These are phyloP conservation scores for Amphibolis antarctica DNA, from an alignment of 106 monocot species.

Conservation along the genomic window DNA sequence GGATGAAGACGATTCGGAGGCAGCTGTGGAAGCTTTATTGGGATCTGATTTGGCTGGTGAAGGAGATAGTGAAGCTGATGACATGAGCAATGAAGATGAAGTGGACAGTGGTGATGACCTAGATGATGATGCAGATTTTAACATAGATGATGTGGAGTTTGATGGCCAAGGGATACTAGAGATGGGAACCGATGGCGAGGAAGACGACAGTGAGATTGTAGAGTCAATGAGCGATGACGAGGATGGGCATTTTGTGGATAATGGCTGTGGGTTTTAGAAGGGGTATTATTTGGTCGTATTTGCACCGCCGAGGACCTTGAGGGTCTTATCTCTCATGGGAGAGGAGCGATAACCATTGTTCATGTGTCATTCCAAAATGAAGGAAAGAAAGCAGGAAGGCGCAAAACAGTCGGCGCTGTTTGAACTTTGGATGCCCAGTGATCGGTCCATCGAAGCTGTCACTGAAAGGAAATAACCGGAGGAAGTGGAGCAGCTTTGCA, in stretches of 20 bases:
- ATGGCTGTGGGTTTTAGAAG: slow-evolving; percentile 11
- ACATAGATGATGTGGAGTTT: slow-evolving; percentile 35
- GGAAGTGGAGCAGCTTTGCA: neutral
- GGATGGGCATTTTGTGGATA: slow-evolving; percentile 34
- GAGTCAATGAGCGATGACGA: slow-evolving; percentile 64
- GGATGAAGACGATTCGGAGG: slow-evolving; percentile 49
- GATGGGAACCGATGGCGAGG: slow-evolving; percentile 55
- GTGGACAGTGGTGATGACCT: slow-evolving; percentile 43
- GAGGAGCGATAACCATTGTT: too few species aligned
- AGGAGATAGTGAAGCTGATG: slow-evolving; percentile 39
- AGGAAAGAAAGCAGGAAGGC: too few species aligned
- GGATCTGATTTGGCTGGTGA: slow-evolving; percentile 34
- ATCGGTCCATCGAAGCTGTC: neutral
- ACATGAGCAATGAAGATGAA: slow-evolving; percentile 43
- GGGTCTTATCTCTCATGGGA: too few species aligned
- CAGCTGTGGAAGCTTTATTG: slow-evolving; percentile 37
- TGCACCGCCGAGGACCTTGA: too few species aligned
- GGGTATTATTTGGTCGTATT: neutral
- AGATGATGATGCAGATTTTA: slow-evolving; percentile 43
- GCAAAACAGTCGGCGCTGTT: too few species aligned
- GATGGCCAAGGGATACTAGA: slow-evolving; percentile 53
- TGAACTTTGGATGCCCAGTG: neutral
- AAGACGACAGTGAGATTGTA: slow-evolving; percentile 54
- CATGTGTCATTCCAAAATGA: too few species aligned
- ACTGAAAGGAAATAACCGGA: neutral